Conservation (phyloP, 2,329 filamentous ascomycete genomes). For the Rasamsonia emersonii region DNA sequence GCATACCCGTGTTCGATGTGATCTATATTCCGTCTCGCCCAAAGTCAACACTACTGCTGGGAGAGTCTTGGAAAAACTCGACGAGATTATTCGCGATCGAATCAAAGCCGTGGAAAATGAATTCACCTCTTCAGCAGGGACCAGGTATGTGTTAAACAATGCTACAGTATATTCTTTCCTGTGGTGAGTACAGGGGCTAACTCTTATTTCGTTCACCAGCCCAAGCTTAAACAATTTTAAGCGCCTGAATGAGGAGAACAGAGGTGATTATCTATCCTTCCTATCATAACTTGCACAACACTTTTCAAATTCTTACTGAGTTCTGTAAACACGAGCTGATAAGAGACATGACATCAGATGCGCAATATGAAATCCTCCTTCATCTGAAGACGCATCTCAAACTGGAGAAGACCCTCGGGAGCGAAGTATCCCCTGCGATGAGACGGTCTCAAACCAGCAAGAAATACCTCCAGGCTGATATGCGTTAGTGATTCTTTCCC, state of each 20-base stretch:
- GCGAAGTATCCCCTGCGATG: conserved; percentile 8
- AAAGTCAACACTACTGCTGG: neutral
- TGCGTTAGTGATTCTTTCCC: conserved; percentile 4
- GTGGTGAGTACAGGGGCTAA: too few relatives aligned
- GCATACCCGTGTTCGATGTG: conserved; percentile 22
- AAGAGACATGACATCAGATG: too few relatives aligned
- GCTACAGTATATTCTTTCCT: too few relatives aligned
- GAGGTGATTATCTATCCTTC: conserved; percentile 2
- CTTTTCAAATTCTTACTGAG: neutral
- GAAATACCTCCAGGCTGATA: conserved; percentile 9
- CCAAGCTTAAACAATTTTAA: too few relatives aligned
- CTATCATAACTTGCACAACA: neutral
- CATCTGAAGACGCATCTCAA: conserved; percentile 10
- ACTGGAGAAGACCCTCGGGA: conserved; percentile 8
- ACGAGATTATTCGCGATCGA: conserved; percentile 4
- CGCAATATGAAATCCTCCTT: conserved; percentile 8
- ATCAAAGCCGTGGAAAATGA: conserved; percentile 3
- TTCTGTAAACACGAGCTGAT: too few relatives aligned
- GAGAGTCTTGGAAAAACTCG: conserved; percentile 3
- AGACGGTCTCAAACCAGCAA: conserved; percentile 6
- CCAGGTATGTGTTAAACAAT: too few relatives aligned
- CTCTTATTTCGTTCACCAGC: too few relatives aligned
- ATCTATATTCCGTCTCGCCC: conserved; percentile 15
- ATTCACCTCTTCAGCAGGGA: too few relatives aligned
- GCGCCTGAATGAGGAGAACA: neutral